These are phyloP conservation scores for Populus alba DNA, from an alignment of 345 rosid genomes.

Conservation along the genomic window DNA sequence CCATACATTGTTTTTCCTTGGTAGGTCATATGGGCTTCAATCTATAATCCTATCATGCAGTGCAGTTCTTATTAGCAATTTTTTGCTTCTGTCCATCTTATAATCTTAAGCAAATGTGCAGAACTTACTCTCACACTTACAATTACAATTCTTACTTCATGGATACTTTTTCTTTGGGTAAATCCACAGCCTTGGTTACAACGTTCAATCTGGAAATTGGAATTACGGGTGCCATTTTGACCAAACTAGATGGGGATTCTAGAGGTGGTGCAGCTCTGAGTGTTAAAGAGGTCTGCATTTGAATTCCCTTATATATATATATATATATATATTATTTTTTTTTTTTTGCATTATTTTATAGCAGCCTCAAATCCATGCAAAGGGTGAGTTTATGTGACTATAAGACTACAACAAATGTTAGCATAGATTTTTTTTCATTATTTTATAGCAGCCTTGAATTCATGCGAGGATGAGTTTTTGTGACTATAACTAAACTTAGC, in stretches of 20 bases:
- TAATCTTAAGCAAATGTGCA: background rate
- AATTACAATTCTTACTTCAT: background rate
- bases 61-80: background rate
- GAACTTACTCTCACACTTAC: background rate
- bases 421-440: background rate
- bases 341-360: constrained; percentile 1
- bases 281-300: constrained; percentile 79
- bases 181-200: constrained; percentile 76
- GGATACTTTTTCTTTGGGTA: background rate
- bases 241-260: constrained; percentile 98
- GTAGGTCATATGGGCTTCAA: background rate
- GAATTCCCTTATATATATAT: background rate
- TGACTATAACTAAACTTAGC: background rate
- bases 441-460: background rate
- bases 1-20: background rate
- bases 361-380: background rate
- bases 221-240: constrained; percentile 96
- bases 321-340: background rate
- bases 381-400: background rate
- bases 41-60: background rate
- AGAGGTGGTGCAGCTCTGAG: constrained; percentile 99
- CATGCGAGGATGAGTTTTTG: background rate
- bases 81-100: background rate
- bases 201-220: constrained; percentile 97
- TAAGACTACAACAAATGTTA: background rate